Percentiles rank a stretch among this genome's conserved stretches.
These are phyloP conservation scores for Barnettozyma pratensis DNA, from an alignment of 805 yeast species.

Conservation along the genomic window DNA sequence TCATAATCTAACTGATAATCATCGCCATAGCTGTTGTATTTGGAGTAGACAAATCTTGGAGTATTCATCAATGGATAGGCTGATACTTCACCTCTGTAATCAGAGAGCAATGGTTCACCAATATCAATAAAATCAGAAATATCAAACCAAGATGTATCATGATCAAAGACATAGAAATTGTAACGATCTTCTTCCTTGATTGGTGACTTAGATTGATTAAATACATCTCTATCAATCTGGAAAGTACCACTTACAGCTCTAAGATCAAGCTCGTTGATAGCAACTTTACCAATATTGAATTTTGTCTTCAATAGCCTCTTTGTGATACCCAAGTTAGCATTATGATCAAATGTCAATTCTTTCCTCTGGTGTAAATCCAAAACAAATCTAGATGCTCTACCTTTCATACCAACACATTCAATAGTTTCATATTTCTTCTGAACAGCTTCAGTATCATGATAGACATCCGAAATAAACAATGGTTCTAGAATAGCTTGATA, in stretches of 20 bases:
- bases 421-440: constrained; percentile 35
- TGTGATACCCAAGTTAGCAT: constrained; percentile 41
- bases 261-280: constrained; percentile 50
- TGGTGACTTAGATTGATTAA: constrained; percentile 8
- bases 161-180: constrained; percentile 40
- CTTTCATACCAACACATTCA: constrained; percentile 64
- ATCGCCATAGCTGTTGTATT: constrained; percentile 52
- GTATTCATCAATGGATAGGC: constrained; percentile 62
- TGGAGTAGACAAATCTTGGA: constrained; percentile 62
- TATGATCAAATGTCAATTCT: constrained; percentile 39
- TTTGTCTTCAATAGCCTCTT: constrained; percentile 48
- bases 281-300: constrained; percentile 63
- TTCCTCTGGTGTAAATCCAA: constrained; percentile 66
- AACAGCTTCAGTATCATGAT: constrained; percentile 43
- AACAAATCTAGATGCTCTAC: constrained; percentile 46
- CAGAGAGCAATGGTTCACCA: constrained; percentile 34
- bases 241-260: constrained; percentile 50
- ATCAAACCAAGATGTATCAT: constrained; percentile 60
- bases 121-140: constrained; percentile 57
- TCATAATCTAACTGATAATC: constrained; percentile 34
- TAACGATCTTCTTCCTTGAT: constrained; percentile 8
- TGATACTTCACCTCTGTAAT: constrained; percentile 36
- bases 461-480: constrained; percentile 68
- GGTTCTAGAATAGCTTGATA: constrained; percentile 72
- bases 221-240: constrained; percentile 19